Evolutionary conservation across 495 filamentous ascomycete species (phyloP), one percentile per base, ranked within the genome.

Genomic region (Aspergillus biplanus): DNA sequence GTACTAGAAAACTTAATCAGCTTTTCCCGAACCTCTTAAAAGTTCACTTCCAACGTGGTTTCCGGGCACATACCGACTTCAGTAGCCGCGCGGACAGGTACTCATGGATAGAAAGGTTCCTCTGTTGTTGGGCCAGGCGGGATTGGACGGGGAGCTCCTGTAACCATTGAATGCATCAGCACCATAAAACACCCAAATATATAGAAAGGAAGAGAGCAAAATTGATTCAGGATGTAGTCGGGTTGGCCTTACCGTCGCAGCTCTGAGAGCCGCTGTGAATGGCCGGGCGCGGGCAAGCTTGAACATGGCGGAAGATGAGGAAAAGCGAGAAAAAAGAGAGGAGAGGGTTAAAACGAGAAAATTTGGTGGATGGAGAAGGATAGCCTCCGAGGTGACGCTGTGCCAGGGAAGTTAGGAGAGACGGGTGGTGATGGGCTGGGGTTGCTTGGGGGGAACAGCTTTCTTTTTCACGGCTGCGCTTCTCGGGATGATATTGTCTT

Each of bases 31-130:
- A 12, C 12, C 37, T n/a, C 34, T 35, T n/a, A 57, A 61, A 27
- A 27, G 21, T 15, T 46, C 33, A 46, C 35, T 16, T 47, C 15
- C 39, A 31, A 55, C 35, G 59, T 65, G 49, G 39, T 48, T 12
- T 49, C 18, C 46, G 32, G 54, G 21, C 21, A 73, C 83, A 61
- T 84, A 97, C 93, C 79, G 86, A 81, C 79, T 91, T 89, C 69
- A 99, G 84, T 57, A 99, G 87, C 65, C 90, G 88, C 67, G 92
- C 92, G 54, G 95, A 97, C 71, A 93, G 87, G 82, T 97, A 97
- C 80, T 99, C 95, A 83, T 99, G 95, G 68, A 98, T 96, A 65
- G 92, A 93, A 67, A 99, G 86, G 66, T 89, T 88, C 76, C 95
- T 89, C 78, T 97, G 94, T 73, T 89, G 86, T 69, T 80, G 69